Evolutionary conservation across 2,329 filamentous ascomycete genomes (phyloP).

Genomic region (Nothopassalora personata): DNA sequence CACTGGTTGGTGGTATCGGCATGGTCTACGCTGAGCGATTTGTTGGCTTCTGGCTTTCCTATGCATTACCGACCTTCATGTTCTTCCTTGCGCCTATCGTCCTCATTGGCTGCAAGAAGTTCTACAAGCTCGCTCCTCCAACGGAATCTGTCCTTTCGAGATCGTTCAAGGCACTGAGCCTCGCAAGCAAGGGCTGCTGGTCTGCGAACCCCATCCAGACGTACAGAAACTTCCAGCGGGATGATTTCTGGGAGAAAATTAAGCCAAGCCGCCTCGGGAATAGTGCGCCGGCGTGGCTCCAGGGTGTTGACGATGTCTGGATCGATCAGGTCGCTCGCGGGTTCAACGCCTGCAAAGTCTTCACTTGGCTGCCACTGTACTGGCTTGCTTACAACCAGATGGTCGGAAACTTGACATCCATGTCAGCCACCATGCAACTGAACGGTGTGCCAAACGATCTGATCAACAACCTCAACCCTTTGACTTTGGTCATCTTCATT

Average conservation of each 20-base stretch:
- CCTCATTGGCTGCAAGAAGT: conserved; percentile 39
- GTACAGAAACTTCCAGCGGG: conserved; percentile 51
- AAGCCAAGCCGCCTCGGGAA: conserved; percentile 60
- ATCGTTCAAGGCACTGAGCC: conserved; percentile 55
- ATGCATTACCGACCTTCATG: conserved; percentile 56
- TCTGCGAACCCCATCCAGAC: conserved; percentile 56
- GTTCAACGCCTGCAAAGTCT: conserved; percentile 64
- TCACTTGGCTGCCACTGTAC: conserved; percentile 47
- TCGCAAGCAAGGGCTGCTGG: conserved; percentile 55
- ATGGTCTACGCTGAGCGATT: conserved; percentile 64
- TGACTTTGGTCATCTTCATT: conserved; percentile 39
- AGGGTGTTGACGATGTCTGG: conserved; percentile 73
- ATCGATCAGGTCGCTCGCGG: conserved; percentile 68
- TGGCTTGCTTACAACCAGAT: conserved; percentile 58
- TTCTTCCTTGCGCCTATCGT: conserved; percentile 59
- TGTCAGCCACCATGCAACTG: conserved; percentile 39
- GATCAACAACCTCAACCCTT: conserved; percentile 34
- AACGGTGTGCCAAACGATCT: conserved; percentile 46
- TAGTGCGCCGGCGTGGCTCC: conserved; percentile 64
- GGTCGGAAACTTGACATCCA: conserved; percentile 46
- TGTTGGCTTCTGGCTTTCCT: conserved; percentile 63
- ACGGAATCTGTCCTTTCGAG: conserved; percentile 64
- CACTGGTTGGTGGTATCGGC: conserved; percentile 56
- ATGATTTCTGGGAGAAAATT: conserved; percentile 59
- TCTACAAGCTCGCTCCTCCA: conserved; percentile 59